Base-by-base conservation (phyloP, 1,284 basidiomycete species). In the Ceratobasidium sp. region DNA sequence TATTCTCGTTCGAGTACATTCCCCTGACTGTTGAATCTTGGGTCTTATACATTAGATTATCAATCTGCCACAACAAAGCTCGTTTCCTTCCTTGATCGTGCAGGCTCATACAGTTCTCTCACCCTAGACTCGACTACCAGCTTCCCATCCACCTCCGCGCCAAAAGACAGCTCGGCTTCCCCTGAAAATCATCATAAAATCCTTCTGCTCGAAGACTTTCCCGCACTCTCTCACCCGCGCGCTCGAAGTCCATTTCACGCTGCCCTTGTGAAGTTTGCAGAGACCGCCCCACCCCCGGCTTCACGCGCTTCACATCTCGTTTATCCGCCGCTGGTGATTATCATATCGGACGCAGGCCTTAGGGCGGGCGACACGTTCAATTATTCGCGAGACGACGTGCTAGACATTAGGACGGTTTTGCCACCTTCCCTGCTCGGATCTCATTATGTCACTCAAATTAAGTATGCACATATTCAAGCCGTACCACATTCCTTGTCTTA, bases 121-220 rank as follows among this genome's bases (percentile, higher is more conserved):
- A 85, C 89, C 67, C 75, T 77, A 1, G 54, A 20, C 27, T 13
- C 49, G 65, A 32, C 34, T 72, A 3, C 57, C 69, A 31, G 42
- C 75, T 8, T 60, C 72, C 17, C 58, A 70, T 77, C 76, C 5
- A 72, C 73, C 13, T 75, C 76, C 22, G 43, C 68, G 15, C n/a
- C 71, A 25, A 69, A 70, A 20, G 35, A 13, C 22, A 27, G 47
- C 27, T 22, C 35, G 20, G 15, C 38, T 20, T 35, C 43, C 3
- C 49, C 56, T 29, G 45, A 27, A 81, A 78, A 52, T 80, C 81
- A 70, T 7, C 85, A 85, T 54, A 75, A 96, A 3, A 85, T 68
- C 3, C 53, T 99, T 57, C 85, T 99, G 6, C 82, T 99, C 7
- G 95, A 98, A 77, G 93, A 98, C 71, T 83, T 98, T 2, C 96